These are phyloP conservation scores for Dissophora globulifera DNA, from an alignment of 192 early-diverging fungal genomes.

Conservation along the genomic window DNA sequence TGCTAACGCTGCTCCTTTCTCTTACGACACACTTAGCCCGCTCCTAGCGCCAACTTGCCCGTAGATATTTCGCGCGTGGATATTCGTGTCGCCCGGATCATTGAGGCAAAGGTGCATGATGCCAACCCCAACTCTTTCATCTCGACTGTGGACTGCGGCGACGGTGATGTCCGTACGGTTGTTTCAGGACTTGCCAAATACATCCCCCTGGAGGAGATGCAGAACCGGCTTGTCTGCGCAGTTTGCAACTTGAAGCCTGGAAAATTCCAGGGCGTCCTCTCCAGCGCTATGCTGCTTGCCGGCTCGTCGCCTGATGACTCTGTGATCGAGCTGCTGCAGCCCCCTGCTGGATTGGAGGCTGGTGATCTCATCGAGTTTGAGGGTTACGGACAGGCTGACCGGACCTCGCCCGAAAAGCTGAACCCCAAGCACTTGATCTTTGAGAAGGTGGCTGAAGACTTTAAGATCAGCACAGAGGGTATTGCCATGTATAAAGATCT, in stretches of 20 bases:
- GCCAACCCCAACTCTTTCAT: constrained; percentile 66
- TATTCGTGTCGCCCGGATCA: constrained; percentile 69
- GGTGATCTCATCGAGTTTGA: constrained; percentile 67
- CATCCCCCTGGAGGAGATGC: constrained; percentile 66
- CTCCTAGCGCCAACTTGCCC: constrained; percentile 24
- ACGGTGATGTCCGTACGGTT: constrained; percentile 68
- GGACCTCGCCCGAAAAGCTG: constrained; percentile 58
- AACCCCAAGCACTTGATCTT: constrained; percentile 75
- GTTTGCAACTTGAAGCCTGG: constrained; percentile 71
- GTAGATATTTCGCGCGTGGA: constrained; percentile 58
- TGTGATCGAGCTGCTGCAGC: constrained; percentile 65
- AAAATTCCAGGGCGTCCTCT: constrained; percentile 69
- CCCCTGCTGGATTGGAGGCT: constrained; percentile 59
- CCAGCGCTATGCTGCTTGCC: constrained; percentile 70
- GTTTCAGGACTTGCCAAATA: constrained; percentile 69
- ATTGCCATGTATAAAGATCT: constrained; percentile 64
- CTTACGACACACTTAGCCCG: constrained; percentile 9
- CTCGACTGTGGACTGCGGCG: constrained; percentile 68
- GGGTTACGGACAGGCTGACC: constrained; percentile 55
- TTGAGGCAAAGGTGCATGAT: constrained; percentile 65
- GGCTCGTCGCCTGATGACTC: constrained; percentile 66
- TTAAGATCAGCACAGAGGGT: constrained; percentile 57
- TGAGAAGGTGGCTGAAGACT: constrained; percentile 65
- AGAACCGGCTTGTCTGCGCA: constrained; percentile 64
- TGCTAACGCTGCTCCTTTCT: background rate